phyloP scores from a whole-genome alignment of 2,329 filamentous ascomycete genomes.

The Claviceps monticola region DNA sequence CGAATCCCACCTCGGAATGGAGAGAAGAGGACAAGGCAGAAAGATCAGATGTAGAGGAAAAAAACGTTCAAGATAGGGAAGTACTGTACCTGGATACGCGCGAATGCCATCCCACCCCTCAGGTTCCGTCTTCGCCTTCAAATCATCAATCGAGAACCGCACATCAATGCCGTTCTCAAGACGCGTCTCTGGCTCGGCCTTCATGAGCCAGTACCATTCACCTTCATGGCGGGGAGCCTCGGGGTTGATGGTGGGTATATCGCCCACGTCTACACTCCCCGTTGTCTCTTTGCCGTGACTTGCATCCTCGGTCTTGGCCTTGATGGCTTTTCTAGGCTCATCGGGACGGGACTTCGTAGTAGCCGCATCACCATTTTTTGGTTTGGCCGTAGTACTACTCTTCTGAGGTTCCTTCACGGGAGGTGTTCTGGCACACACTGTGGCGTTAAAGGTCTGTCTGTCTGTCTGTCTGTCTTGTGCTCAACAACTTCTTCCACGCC shows the following conservation, averaged over 20 bases:
- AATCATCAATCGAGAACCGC: conserved; percentile 86
- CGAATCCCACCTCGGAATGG: neutral
- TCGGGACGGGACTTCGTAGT: neutral
- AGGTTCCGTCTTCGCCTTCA: conserved; percentile 56
- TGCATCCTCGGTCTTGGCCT: neutral
- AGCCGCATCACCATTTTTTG: neutral
- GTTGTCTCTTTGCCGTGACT: neutral
- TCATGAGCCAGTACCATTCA: conserved; percentile 62
- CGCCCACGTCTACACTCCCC: conserved; percentile 12
- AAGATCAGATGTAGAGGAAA: too few species aligned
- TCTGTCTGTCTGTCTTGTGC: too few species aligned
- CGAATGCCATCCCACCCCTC: conserved; percentile 75
- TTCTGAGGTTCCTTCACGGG: neutral
- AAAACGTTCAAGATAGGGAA: neutral
- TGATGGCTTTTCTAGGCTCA: neutral
- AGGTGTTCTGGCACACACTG: neutral
- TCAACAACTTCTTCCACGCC: neutral
- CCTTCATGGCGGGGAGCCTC: conserved; percentile 26
- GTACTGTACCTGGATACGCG: conserved; percentile 29
- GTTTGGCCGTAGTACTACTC: neutral
- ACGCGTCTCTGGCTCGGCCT: conserved; percentile 77
- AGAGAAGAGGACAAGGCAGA: too few species aligned
- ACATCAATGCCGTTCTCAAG: conserved; percentile 80
- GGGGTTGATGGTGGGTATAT: conserved; percentile 23
- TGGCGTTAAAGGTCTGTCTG: neutral